These are phyloP conservation scores for Ophiostoma triangulosporum DNA, from an alignment of 2,329 filamentous ascomycete species.

Conservation along the genomic window DNA sequence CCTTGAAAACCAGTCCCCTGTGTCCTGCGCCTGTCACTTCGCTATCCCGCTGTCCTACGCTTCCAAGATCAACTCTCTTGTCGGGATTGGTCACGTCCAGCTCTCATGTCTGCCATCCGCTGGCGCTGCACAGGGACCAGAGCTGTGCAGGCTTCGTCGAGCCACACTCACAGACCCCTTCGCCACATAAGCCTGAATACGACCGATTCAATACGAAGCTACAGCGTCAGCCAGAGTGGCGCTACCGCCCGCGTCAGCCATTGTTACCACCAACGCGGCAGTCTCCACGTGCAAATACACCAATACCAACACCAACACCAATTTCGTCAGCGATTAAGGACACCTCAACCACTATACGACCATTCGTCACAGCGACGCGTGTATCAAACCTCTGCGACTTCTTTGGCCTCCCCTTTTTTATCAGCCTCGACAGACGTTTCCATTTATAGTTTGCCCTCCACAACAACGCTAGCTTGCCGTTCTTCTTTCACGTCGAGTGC, in stretches of 20 bases:
- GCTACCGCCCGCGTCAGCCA: constrained; percentile 3
- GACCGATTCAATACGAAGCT: neutral
- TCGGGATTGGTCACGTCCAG: neutral
- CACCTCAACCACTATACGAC: constrained; percentile 20
- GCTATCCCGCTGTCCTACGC: neutral
- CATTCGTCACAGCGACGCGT: constrained; percentile 15
- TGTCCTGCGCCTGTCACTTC: neutral
- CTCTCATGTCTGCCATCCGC: constrained; percentile 5
- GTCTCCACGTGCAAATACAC: neutral
- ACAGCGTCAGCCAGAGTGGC: neutral
- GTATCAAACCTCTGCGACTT: constrained; percentile 19
- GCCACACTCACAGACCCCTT: neutral
- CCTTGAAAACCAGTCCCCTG: neutral
- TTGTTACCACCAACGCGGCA: neutral
- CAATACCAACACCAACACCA: constrained; percentile 6
- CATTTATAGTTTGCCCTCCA: constrained; percentile 12
- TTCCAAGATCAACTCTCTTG: neutral
- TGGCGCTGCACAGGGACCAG: constrained; percentile 6
- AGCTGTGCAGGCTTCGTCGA: constrained; percentile 2
- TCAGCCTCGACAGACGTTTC: constrained; percentile 6
- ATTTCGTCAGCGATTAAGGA: constrained; percentile 18
- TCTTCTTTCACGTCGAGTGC: constrained; percentile 3
- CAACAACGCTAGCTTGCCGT: constrained; percentile 1
- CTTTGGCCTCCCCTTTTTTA: neutral
- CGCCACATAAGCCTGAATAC: constrained; percentile 1